These are phyloP conservation scores for Sonneratia caseolaris DNA, from an alignment of 345 rosid genomes.

Conservation along the genomic window DNA sequence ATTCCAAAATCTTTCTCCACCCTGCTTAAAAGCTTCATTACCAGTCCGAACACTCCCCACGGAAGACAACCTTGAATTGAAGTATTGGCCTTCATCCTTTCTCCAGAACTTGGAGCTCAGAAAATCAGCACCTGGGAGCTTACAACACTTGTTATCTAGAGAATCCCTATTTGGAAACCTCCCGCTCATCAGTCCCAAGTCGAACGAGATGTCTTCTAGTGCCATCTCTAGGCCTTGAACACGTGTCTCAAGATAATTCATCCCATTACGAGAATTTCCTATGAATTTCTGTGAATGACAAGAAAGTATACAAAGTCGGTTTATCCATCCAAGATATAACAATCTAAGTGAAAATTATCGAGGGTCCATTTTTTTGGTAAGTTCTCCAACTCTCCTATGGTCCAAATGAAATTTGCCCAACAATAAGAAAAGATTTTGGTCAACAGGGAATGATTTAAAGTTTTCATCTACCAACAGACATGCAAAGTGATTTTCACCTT, in stretches of 20 bases:
- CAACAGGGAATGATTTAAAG: too few species aligned
- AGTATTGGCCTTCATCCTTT: constrained; percentile 41
- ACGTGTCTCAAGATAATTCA: constrained; percentile 72
- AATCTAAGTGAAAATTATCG: not conserved
- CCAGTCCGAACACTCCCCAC: constrained; percentile 19
- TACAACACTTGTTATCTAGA: constrained; percentile 60
- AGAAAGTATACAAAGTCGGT: constrained; percentile 8
- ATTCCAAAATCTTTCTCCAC: constrained; percentile 22
- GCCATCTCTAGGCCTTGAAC: constrained; percentile 81
- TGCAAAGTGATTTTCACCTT: too few species aligned
- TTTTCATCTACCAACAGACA: too few species aligned
- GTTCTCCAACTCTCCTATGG: too few species aligned
- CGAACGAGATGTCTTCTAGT: constrained; percentile 70
- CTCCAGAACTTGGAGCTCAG: constrained; percentile 88
- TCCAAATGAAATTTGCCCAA: too few species aligned
- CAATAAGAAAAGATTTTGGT: not conserved
- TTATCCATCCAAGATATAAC: not conserved
- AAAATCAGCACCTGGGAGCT: constrained; percentile 73
- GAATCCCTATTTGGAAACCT: constrained; percentile 36
- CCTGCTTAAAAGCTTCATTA: constrained; percentile 16
- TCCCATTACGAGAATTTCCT: constrained; percentile 66
- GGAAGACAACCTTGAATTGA: constrained; percentile 29
- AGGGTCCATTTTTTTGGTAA: not conserved
- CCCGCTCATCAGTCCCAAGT: constrained; percentile 52
- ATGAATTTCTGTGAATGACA: constrained; percentile 51